Evolutionary conservation across 2,329 filamentous ascomycete species (phyloP).

Genomic region (Ophiocordyceps robertsii): DNA sequence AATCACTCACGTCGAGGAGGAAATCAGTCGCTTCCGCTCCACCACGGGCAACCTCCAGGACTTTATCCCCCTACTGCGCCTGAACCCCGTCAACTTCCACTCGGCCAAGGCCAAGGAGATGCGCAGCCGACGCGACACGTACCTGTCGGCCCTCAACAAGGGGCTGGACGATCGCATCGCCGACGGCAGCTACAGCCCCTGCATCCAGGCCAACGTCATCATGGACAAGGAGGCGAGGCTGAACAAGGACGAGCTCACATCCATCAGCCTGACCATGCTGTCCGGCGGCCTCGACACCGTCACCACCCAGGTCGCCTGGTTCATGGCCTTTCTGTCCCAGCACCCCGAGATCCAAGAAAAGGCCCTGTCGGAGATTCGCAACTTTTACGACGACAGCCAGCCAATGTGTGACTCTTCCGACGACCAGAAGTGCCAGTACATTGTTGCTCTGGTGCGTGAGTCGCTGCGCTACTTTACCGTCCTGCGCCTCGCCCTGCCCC

Average conservation of each 20-base stretch:
- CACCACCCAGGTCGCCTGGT: constrained; percentile 53
- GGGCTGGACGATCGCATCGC: constrained; percentile 47
- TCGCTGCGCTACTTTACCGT: constrained; percentile 51
- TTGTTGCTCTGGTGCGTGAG: constrained; percentile 50
- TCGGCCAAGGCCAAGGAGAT: constrained; percentile 45
- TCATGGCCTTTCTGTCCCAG: constrained; percentile 44
- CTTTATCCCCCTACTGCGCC: constrained; percentile 42
- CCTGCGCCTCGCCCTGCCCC: constrained; percentile 46
- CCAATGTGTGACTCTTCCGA: constrained; percentile 47
- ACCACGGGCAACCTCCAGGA: constrained; percentile 50
- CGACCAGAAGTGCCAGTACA: constrained; percentile 49
- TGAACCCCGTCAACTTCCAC: constrained; percentile 49
- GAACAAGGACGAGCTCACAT: constrained; percentile 48
- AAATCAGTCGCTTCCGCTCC: constrained; percentile 43
- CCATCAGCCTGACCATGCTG: constrained; percentile 55
- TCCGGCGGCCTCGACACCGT: constrained; percentile 55
- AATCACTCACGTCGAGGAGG: constrained; percentile 49
- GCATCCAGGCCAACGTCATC: constrained; percentile 55
- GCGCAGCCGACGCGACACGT: constrained; percentile 44
- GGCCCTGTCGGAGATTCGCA: constrained; percentile 40
- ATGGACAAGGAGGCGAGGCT: constrained; percentile 48
- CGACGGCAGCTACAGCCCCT: constrained; percentile 46
- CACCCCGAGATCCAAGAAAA: constrained; percentile 49
- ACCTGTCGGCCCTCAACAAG: constrained; percentile 41
- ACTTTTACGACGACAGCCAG: constrained; percentile 34